phyloP scores from a whole-genome alignment of 2,329 filamentous ascomycete species.

The Incumbomyces lentus region DNA sequence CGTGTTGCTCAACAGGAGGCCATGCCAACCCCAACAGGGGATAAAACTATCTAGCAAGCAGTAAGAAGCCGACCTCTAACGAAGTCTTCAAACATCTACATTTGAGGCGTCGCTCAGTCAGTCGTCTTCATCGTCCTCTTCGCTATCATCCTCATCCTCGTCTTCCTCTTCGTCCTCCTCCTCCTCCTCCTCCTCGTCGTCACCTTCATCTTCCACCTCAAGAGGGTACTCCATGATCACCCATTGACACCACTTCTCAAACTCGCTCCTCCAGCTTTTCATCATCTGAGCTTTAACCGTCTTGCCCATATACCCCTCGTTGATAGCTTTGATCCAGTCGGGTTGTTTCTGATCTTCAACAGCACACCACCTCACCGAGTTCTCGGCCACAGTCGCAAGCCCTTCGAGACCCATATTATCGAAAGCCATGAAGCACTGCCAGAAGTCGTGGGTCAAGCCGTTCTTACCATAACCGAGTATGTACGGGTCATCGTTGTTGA shows the following conservation, averaged over 20 bases:
- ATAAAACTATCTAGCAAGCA: too few species aligned
- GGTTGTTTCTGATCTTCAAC: constrained; percentile 67
- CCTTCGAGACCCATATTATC: constrained; percentile 83
- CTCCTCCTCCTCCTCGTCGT: constrained; percentile 17
- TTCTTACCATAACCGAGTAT: constrained; percentile 74
- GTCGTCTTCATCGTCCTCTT: constrained; percentile 14
- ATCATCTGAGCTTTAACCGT: constrained; percentile 62
- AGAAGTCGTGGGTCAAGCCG: constrained; percentile 86
- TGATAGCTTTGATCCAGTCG: constrained; percentile 64
- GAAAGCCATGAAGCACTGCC: constrained; percentile 85
- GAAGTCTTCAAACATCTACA: too few species aligned
- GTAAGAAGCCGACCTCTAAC: too few species aligned
- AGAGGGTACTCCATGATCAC: constrained; percentile 65
- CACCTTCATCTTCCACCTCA: constrained; percentile 35
- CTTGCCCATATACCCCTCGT: constrained; percentile 60
- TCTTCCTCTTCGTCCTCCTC: constrained; percentile 17
- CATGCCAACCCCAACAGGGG: too few species aligned
- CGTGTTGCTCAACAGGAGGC: too few species aligned
- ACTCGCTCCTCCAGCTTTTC: constrained; percentile 68
- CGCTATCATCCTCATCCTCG: constrained; percentile 17
- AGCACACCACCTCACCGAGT: constrained; percentile 79
- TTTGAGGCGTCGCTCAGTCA: background rate
- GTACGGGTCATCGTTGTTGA: constrained; percentile 86
- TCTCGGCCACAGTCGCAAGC: constrained; percentile 78
- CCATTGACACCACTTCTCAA: constrained; percentile 88